Evolutionary conservation across 805 yeast genomes (phyloP), one percentile per base, ranked within the genome.

Genomic region (Kluyveromyces siamensis): DNA sequence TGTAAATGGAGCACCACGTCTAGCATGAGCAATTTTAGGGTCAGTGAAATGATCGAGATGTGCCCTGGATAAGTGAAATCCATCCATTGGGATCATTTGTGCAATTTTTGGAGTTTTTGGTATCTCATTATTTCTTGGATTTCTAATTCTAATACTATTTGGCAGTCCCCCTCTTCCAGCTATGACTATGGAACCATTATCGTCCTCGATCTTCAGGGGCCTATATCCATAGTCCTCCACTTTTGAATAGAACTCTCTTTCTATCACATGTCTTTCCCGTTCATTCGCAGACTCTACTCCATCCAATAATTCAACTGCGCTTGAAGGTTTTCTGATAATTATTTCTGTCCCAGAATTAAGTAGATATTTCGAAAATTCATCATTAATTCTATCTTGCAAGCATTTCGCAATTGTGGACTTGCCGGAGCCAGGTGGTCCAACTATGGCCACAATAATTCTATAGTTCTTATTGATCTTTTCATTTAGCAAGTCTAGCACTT

Each of bases 351-450:
- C 27, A n/a, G 3, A 11, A 9, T 37, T 17, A 6, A 14, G 27
- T 27, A 42, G 17, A 38, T 54, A 50, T 1, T 44, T 46, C 10
- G 49, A 39, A 42, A 54, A 67, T 52, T 56, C 49, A 21, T 54
- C 48, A 53, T 72, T 76, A n/a, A 81, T 56, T 6, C 55, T 54
- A 5, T 63, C 59, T 35, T 74, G 74, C 6, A 87, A 66, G 5
- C 63, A 48, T 37, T 60, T 59, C 1, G 90, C 81, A 36, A 81
- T 58, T 0, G 95, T 84, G 3, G 90, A 76, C 62, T 87, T 87
- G 0, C 96, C 96, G 0, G 90, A 79, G 6, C 96, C 96, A 2
- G 96, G 96, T 0, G 81, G 73, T 1, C 96, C 96, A 2, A 82
- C 80, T 11, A 88, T 58, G 0, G 84, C 68, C 9, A 88, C 69